Conservation (phyloP, 352 stramenopile genomes). For the Phytophthora citricola region DNA sequence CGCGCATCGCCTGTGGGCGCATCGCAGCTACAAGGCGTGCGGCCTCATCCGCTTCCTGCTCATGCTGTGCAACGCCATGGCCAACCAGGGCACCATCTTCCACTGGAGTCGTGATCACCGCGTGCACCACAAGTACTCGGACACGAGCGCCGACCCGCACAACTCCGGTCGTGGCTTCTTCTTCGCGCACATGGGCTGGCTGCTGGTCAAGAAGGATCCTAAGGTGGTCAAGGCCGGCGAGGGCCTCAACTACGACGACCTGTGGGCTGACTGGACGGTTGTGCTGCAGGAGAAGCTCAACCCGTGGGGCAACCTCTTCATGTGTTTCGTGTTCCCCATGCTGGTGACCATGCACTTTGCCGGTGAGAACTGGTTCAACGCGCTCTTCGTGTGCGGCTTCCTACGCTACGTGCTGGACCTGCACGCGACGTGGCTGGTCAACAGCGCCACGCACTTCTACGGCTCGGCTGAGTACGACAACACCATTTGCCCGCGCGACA, state of each 20-base stretch:
- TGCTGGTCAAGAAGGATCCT: conserved; percentile 98
- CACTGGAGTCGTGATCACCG: conserved; percentile 98
- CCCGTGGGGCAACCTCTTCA: conserved; percentile 97
- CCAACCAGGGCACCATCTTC: conserved; percentile 98
- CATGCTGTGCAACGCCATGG: conserved; percentile 97
- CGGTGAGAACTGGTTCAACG: conserved; percentile 95
- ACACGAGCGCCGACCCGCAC: conserved; percentile 96
- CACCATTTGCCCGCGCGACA: conserved; percentile 93
- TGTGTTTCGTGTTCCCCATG: conserved; percentile 96
- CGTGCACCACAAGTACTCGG: conserved; percentile 99
- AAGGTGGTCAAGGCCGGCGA: conserved; percentile 86
- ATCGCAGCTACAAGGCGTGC: conserved; percentile 95
- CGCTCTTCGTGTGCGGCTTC: conserved; percentile 95
- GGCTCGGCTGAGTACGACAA: conserved; percentile 97
- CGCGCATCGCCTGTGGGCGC: conserved; percentile 97
- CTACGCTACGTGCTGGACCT: conserved; percentile 95
- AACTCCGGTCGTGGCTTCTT: conserved; percentile 98
- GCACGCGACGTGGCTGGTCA: conserved; percentile 98
- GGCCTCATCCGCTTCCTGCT: conserved; percentile 92
- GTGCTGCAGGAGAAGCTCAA: conserved; percentile 96
- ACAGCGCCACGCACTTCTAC: conserved; percentile 97
- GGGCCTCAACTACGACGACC: conserved; percentile 96
- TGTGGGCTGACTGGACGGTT: conserved; percentile 95
- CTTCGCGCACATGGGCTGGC: conserved; percentile 99
- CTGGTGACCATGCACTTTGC: conserved; percentile 86